Evolutionary conservation across 2,329 filamentous ascomycete genomes (phyloP), one percentile per base, ranked within the genome.

Genomic region (Xylariaceae sp.): DNA sequence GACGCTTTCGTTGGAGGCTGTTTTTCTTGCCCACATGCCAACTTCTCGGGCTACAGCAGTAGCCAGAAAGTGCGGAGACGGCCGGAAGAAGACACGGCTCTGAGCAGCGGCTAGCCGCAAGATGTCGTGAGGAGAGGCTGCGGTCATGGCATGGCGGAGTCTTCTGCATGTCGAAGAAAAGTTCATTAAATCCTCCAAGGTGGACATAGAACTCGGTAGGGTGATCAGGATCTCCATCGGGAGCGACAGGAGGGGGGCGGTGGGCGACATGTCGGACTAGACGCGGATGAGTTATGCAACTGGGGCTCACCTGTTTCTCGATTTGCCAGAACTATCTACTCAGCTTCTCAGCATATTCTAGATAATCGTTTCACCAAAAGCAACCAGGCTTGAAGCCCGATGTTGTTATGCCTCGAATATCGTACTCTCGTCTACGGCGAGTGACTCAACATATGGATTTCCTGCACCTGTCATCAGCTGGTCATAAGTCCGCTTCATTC

Each of bases 131-230:
- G 58, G 51, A 1, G 36, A 41, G 1, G 47, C 47, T 6, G 31
- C n/a, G 1, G 31, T 36, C 50, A 51, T 52, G 38, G 39, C 49
- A 2, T 15, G 27, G 15, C 43, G 52, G 3, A 57, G 39, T 4
- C 30, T 10, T 11, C 45, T 48, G 42, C 57, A 55, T 33, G 57
- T 55, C 10, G 50, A 53, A 3, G 56, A 45, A 17, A 52, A 18
- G 46, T 55, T 58, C 17, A 56, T 35, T 10, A 47, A 45, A 19
- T 57, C 56, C 14, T 57, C 51, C 14, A 60, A 56, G 9, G 49
- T 48, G 33, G 56, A 19, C 6, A 60, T 41, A 39, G 48, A 54
- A 7, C 46, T 32, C 5, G 55, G 53, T 5, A 56, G 44, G 12
- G 49, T 42, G 22, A 54, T 9, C 4, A 56, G 33, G 11, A 58